A percentile compares a stretch with the other conserved stretches of the same genome.
phyloP scores from a whole-genome alignment of 2,329 filamentous ascomycete species.

The Fusarium sp. region DNA sequence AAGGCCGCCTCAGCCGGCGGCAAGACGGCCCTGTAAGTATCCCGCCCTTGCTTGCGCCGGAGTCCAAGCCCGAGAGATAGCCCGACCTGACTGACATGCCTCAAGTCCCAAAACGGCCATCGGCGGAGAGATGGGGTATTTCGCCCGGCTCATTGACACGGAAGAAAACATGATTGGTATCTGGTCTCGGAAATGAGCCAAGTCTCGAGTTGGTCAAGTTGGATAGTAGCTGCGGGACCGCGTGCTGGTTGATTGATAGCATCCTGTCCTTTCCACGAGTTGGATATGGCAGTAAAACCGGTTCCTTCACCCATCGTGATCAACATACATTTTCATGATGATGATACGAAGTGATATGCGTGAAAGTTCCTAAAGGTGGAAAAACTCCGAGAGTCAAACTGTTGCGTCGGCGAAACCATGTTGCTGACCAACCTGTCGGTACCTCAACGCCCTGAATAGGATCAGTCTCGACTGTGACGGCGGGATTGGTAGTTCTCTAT shows the following conservation, averaged over 20 bases:
- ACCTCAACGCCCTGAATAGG: constrained; percentile 27
- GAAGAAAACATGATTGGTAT: constrained; percentile 55
- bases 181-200: constrained; percentile 48
- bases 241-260: not conserved
- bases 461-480: constrained; percentile 26
- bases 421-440: constrained; percentile 21
- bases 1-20: constrained; percentile 49
- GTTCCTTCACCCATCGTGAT: not conserved
- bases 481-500: constrained; percentile 5
- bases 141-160: constrained; percentile 52
- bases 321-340: constrained; percentile 6
- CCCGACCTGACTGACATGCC: not conserved
- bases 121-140: constrained; percentile 50
- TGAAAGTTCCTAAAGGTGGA: constrained; percentile 33
- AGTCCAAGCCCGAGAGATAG: constrained; percentile 7
- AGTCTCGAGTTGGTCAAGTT: not conserved
- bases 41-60: not conserved
- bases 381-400: constrained; percentile 7
- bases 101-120: constrained; percentile 53
- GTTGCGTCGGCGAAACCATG: constrained; percentile 26
- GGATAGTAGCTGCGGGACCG: not conserved
- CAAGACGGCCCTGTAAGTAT: constrained; percentile 51
- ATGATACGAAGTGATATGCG: not conserved
- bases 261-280: constrained; percentile 2
- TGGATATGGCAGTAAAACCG: not conserved